Evolutionary conservation across 2,329 filamentous ascomycete genomes (phyloP).

Genomic region (Cladosporium sp.): DNA sequence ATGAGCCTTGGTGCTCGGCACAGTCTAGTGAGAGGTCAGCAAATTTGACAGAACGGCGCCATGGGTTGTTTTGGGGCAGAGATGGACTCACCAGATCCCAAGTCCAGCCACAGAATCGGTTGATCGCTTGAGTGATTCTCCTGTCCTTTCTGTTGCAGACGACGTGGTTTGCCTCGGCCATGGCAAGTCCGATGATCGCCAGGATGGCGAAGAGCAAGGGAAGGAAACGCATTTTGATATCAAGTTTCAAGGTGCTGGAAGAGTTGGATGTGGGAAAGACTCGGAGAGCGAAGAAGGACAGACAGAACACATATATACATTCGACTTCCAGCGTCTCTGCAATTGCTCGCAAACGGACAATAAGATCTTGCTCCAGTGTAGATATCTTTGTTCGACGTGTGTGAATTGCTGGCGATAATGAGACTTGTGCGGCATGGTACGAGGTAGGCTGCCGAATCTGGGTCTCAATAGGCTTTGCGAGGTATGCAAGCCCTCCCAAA

Average conservation of each 20-base stretch:
- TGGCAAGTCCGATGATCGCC: neutral
- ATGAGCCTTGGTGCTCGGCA: neutral
- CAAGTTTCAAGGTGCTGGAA: no score
- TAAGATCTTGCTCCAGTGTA: neutral
- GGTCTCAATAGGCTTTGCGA: neutral
- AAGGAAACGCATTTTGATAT: conserved; percentile 6
- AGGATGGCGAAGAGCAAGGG: conserved; percentile 4
- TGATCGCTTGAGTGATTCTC: conserved; percentile 3
- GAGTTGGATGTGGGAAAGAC: no score
- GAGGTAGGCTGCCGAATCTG: neutral
- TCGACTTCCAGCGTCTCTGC: no score
- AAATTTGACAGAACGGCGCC: no score
- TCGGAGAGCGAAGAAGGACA: no score
- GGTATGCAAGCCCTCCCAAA: neutral
- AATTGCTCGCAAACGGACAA: neutral
- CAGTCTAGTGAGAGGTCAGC: neutral
- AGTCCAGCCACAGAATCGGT: conserved; percentile 3
- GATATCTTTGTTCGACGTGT: no score
- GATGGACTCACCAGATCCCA: neutral
- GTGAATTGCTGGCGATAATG: no score
- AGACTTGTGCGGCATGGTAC: no score
- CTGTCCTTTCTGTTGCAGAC: neutral
- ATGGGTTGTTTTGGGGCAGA: no score
- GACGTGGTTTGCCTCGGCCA: neutral
- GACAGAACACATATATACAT: no score